Base-by-base conservation (phyloP, 1,139 yeast species). In the Blastobotrys elegans region DNA sequence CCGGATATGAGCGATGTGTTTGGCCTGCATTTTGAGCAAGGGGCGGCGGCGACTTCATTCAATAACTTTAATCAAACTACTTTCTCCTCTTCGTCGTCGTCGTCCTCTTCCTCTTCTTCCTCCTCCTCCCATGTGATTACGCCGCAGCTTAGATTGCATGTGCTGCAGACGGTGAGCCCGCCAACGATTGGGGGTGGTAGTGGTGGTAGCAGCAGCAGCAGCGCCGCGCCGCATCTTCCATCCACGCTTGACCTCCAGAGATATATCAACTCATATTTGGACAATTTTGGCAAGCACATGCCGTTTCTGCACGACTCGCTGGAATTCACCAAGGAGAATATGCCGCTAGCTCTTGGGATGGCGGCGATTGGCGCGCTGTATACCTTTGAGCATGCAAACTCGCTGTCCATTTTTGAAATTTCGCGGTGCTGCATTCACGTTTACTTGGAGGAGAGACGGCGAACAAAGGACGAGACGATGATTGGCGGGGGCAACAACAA, bases 281-380 rank as follows among this genome's bases (percentile, higher is more conserved):
- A 74, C 50, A 89, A 86, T 59, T 87, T 86, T 67, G 82, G 84
- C 66, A 80, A 78, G 52, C 89, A 84, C 63, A 82, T 85, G 67
- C 90, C 95, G 14, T 88, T 88, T 63, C 76, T 89, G 55, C 96
- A 88, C 65, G 72, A 87, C 43, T 74, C 89, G 2, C 71, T 85
- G 50, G 69, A 75, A 51, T 79, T 80, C 50, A 73, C 74, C 53
- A 64, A 73, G 49, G 86, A 82, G 44, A 84, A 84, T 61, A 80
- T 84, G 50, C 92, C 96, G 0, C 69, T 89, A 47, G 65, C 88
- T n/a, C 69, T 88, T 47, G 78, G 92, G 11, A 85, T 89, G 79
- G 84, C 95, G 1, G 84, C 95, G 20, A 79, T 89, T 51, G 97
- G 97, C 38, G 96, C 97, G 0, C 71, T 89, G 24, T 87, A 87